Conservation (phyloP, 2,329 filamentous ascomycete species). For the Botrytis fabae region DNA sequence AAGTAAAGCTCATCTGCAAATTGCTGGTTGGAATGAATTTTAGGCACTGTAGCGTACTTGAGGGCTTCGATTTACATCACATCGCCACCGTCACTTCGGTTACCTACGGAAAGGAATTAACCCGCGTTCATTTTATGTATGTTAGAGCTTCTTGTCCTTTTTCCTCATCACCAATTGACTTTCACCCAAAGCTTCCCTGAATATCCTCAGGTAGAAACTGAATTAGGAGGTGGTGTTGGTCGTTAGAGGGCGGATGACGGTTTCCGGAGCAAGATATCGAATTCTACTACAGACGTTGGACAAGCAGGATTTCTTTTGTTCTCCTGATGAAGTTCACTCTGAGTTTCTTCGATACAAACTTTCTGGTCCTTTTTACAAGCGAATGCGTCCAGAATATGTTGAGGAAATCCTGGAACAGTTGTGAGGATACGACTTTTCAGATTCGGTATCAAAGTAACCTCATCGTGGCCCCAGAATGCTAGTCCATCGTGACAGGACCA, state of each 20-base stretch:
- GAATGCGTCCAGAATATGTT: background rate
- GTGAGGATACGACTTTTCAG: background rate
- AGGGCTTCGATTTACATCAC: no score
- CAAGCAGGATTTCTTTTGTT: background rate
- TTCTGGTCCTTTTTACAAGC: background rate
- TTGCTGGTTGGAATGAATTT: background rate
- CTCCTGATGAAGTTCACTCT: background rate
- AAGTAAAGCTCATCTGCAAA: background rate
- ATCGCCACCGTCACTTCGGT: background rate
- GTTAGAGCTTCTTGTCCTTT: background rate
- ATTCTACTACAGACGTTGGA: background rate
- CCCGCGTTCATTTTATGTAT: background rate
- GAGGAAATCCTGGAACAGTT: background rate
- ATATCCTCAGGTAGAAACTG: background rate
- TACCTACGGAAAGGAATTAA: background rate
- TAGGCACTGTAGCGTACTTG: background rate
- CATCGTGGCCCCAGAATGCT: background rate
- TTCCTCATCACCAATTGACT: background rate
- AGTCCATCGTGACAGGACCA: background rate
- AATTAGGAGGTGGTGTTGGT: background rate
- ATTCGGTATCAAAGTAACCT: background rate
- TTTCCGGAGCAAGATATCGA: background rate
- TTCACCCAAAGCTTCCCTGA: background rate
- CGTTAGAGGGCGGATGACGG: fast-evolving
- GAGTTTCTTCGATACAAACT: background rate